phyloP scores from a whole-genome alignment of 768 basidiomycete genomes.

The Melanogaster broomeanus region DNA sequence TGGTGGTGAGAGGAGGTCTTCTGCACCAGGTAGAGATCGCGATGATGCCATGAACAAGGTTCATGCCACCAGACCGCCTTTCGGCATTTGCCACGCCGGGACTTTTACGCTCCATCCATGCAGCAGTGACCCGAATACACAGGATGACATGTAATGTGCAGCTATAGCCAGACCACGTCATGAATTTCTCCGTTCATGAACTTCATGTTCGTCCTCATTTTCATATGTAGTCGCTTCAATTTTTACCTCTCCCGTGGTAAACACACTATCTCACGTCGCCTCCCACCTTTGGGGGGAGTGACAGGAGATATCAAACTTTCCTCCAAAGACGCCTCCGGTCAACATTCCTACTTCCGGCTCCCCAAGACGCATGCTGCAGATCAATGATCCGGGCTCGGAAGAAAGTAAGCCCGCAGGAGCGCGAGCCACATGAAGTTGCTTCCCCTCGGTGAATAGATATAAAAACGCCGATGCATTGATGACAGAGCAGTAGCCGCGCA shows the following conservation, averaged over 20 bases:
- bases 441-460: slow-evolving; percentile 44
- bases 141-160: too few relatives aligned
- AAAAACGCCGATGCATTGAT: slow-evolving; percentile 52
- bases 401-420: slow-evolving; percentile 44
- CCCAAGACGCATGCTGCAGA: slow-evolving; percentile 45
- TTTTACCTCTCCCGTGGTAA: slow-evolving; percentile 33
- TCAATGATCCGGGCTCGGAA: slow-evolving; percentile 43
- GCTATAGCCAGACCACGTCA: background rate
- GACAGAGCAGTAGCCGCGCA: slow-evolving; percentile 46
- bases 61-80: too few relatives aligned
- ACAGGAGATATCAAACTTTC: slow-evolving; percentile 15
- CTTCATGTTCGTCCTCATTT: background rate
- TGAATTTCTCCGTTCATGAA: background rate
- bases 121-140: too few relatives aligned
- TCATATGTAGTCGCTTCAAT: slow-evolving; percentile 20
- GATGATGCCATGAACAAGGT: too few relatives aligned
- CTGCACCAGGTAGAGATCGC: too few relatives aligned
- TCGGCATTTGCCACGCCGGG: too few relatives aligned
- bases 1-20: too few relatives aligned
- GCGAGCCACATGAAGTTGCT: slow-evolving; percentile 43
- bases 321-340: background rate
- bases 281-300: slow-evolving; percentile 35
- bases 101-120: too few relatives aligned
- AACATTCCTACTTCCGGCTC: background rate
- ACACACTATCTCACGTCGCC: slow-evolving; percentile 36